Evolutionary conservation across 2,329 filamentous ascomycete species (phyloP).

Genomic region (Talaromyces albobiverticillius): DNA sequence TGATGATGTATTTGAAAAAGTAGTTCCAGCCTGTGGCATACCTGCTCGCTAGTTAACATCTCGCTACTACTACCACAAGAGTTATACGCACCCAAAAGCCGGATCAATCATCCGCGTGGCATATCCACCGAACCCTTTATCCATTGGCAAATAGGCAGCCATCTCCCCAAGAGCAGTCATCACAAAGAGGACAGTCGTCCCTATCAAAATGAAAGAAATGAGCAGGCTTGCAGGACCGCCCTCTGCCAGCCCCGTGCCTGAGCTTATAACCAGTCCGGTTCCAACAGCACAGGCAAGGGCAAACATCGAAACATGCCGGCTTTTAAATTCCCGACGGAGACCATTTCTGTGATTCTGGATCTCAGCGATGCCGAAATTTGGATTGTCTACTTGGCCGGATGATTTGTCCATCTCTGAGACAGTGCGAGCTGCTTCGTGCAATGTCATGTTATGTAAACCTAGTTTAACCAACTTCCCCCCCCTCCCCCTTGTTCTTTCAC

Average conservation of each 20-base stretch:
- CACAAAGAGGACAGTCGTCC: conserved; percentile 44
- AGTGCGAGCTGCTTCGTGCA: too few relatives aligned
- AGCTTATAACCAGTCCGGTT: conserved; percentile 55
- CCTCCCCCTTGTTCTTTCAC: too few relatives aligned
- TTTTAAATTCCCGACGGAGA: too few relatives aligned
- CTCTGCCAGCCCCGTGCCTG: conserved; percentile 50
- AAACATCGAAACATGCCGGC: conserved; percentile 54
- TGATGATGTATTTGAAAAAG: conserved; percentile 77
- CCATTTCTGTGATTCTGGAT: too few relatives aligned
- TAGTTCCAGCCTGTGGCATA: conserved; percentile 54
- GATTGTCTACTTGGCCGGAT: too few relatives aligned
- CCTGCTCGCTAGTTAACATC: too few relatives aligned
- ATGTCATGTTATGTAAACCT: too few relatives aligned
- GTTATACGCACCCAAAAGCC: conserved; percentile 23
- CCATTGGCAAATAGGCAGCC: conserved; percentile 40
- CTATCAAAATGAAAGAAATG: conserved; percentile 51
- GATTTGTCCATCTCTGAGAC: too few relatives aligned
- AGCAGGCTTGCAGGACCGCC: conserved; percentile 53
- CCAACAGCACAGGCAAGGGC: conserved; percentile 58
- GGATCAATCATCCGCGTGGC: neutral
- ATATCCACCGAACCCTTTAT: conserved; percentile 14
- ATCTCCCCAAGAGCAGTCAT: conserved; percentile 46
- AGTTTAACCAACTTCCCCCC: too few relatives aligned
- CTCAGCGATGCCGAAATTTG: too few relatives aligned
- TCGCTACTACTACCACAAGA: too few relatives aligned